These are phyloP conservation scores for Porphyra umbilicalis DNA, from an alignment of 31 red algal species.

Conservation along the genomic window DNA sequence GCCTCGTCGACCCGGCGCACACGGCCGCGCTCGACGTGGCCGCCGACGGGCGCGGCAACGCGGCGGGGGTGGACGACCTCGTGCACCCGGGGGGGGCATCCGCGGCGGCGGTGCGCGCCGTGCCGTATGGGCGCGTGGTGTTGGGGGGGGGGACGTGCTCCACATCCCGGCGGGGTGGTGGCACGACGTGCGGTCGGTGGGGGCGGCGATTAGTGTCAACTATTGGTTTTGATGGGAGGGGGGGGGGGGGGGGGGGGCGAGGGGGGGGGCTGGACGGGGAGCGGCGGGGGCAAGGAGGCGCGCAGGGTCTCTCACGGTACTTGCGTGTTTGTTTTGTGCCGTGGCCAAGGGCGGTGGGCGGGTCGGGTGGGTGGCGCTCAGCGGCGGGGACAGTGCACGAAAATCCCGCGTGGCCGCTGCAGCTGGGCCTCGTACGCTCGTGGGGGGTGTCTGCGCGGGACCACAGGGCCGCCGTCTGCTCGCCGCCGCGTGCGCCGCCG, in stretches of 20 bases:
- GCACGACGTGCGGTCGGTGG: constrained; percentile 58
- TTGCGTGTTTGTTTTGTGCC: no score
- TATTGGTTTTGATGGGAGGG: constrained; percentile 39
- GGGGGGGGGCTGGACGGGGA: no score
- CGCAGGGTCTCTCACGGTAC: no score
- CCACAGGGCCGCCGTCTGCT: no score
- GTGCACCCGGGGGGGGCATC: background rate
- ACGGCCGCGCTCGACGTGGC: constrained; percentile 15
- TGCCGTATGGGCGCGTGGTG: constrained; percentile 1
- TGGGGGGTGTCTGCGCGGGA: no score
- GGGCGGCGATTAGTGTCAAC: constrained; percentile 47
- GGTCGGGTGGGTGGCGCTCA: no score
- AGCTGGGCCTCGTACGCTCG: no score
- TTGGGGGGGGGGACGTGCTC: constrained; percentile 59
- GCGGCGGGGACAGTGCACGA: no score
- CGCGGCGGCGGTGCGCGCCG: background rate
- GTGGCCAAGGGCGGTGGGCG: no score
- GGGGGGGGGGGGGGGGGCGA: background rate
- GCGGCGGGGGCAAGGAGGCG: no score
- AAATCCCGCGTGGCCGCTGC: no score
- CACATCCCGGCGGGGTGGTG: constrained; percentile 71
- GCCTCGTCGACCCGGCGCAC: constrained; percentile 23
- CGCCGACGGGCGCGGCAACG: constrained; percentile 1
- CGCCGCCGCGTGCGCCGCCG: no score
- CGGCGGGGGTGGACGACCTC: constrained; percentile 23